Conservation (phyloP, 768 basidiomycete species). For the Udeniomyces megalosporus region DNA sequence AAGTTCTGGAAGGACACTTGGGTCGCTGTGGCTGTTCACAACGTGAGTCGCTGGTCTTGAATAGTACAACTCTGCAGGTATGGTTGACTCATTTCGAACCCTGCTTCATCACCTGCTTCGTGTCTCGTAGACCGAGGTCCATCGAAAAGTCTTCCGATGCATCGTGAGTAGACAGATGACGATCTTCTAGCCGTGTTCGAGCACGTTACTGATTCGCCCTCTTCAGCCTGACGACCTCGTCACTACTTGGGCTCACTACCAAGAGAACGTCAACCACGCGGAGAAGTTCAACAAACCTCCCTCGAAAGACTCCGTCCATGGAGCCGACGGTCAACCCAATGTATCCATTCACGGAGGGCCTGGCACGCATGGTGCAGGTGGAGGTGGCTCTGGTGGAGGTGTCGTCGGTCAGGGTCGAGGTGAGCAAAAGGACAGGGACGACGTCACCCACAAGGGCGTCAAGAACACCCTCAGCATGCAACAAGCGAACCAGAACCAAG, state of each 20-base stretch:
- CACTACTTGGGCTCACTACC: slow-evolving; percentile 90
- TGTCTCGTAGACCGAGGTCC: slow-evolving; percentile 66
- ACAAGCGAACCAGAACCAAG: neutral
- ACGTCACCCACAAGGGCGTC: neutral
- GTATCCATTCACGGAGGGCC: slow-evolving; percentile 27
- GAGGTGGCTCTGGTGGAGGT: slow-evolving; percentile 31
- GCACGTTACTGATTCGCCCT: neutral
- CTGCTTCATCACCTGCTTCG: neutral
- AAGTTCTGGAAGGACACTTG: slow-evolving; percentile 81
- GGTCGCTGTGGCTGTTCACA: slow-evolving; percentile 71
- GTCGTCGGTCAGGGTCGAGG: slow-evolving; percentile 23
- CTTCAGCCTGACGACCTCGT: slow-evolving; percentile 66
- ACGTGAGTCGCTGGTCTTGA: slow-evolving; percentile 40
- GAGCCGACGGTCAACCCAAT: slow-evolving; percentile 15
- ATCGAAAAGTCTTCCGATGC: slow-evolving; percentile 83
- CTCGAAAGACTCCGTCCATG: slow-evolving; percentile 24
- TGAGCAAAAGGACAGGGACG: slow-evolving; percentile 2
- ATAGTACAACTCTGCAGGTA: neutral
- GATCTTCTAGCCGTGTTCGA: neutral
- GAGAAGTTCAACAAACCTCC: slow-evolving; percentile 30
- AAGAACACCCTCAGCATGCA: neutral
- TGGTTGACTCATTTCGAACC: too few species aligned
- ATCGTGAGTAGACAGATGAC: slow-evolving; percentile 30
- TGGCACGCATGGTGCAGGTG: slow-evolving; percentile 30
- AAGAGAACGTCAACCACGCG: slow-evolving; percentile 36